Evolutionary conservation across 2,329 filamentous ascomycete species (phyloP).

Genomic region (Scedosporium dehoogii): DNA sequence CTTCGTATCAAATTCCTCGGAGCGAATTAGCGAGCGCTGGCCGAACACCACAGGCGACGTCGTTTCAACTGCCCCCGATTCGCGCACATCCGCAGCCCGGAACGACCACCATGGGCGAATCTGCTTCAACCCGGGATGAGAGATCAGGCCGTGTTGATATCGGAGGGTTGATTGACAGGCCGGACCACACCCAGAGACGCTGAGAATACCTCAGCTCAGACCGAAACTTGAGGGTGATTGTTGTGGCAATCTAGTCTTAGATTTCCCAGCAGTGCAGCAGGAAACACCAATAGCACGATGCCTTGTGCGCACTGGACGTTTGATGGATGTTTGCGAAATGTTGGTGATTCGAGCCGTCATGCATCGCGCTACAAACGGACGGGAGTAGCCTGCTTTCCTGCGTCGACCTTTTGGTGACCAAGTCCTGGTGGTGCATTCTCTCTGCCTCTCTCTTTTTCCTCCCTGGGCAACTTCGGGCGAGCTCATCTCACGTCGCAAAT

Average conservation of each 20-base stretch:
- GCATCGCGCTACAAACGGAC: too few relatives aligned
- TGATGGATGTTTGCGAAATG: too few relatives aligned
- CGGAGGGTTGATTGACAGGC: slow-evolving; percentile 50
- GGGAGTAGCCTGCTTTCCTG: too few relatives aligned
- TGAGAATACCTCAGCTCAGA: background rate
- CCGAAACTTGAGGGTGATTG: background rate
- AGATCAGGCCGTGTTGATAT: slow-evolving; percentile 41
- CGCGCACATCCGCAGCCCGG: slow-evolving; percentile 19
- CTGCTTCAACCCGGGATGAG: background rate
- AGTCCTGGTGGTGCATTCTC: too few relatives aligned
- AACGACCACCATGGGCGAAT: background rate
- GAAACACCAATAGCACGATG: too few relatives aligned
- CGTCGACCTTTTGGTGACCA: too few relatives aligned
- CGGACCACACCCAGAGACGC: slow-evolving; percentile 25
- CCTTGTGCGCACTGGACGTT: too few relatives aligned
- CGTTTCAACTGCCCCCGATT: slow-evolving; percentile 37
- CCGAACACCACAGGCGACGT: slow-evolving; percentile 11
- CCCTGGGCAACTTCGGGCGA: too few relatives aligned
- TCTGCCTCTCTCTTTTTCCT: too few relatives aligned
- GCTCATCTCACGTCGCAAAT: too few relatives aligned
- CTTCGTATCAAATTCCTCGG: slow-evolving; percentile 43
- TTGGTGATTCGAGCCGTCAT: too few relatives aligned
- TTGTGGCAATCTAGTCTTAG: background rate
- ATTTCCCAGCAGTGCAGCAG: background rate
- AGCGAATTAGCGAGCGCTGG: slow-evolving; percentile 34